A percentile compares a stretch with the other conserved stretches of the same genome.
Evolutionary conservation across 1,139 yeast genomes (phyloP).

Genomic region (Wickerhamiella pararugosa): DNA sequence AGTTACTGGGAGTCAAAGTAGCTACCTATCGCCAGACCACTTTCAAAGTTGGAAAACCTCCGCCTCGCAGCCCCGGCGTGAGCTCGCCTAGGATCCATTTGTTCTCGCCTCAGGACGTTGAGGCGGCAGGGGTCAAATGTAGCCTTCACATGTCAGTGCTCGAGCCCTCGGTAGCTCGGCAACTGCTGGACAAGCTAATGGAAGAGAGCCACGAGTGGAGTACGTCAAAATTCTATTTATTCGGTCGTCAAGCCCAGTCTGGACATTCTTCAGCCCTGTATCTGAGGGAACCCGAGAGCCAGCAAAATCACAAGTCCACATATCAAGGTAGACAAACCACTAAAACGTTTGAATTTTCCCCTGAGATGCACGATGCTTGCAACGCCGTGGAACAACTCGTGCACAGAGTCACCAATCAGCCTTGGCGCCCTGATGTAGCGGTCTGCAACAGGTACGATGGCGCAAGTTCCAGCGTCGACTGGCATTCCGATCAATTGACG

Average conservation of each 20-base stretch:
- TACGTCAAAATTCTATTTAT: conserved; percentile 34
- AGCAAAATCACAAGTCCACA: conserved; percentile 16
- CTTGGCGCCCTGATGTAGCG: conserved; percentile 40
- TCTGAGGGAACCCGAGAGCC: conserved; percentile 20
- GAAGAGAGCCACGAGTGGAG: conserved; percentile 30
- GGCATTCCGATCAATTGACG: conserved; percentile 61
- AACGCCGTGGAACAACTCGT: conserved; percentile 20
- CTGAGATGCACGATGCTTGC: conserved; percentile 20
- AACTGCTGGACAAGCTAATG: conserved; percentile 30
- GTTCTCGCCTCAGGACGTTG: conserved; percentile 25
- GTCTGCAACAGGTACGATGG: conserved; percentile 41
- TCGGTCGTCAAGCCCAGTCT: conserved; percentile 43
- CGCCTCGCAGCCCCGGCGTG: background rate
- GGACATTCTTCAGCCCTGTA: conserved; percentile 36
- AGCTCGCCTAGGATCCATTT: conserved; percentile 11
- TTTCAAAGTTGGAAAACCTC: conserved; percentile 11
- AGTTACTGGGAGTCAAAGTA: conserved; percentile 16
- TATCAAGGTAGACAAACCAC: conserved; percentile 24
- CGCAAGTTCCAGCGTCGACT: conserved; percentile 40
- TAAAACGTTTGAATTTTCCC: background rate
- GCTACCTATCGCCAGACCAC: conserved; percentile 15
- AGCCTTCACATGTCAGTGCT: conserved; percentile 37
- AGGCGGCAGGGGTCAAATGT: conserved; percentile 32
- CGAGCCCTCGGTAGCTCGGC: conserved; percentile 34
- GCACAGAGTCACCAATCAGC: conserved; percentile 15